Evolutionary conservation across 345 rosid species (phyloP).

Genomic region (Corymbia maculata): DNA sequence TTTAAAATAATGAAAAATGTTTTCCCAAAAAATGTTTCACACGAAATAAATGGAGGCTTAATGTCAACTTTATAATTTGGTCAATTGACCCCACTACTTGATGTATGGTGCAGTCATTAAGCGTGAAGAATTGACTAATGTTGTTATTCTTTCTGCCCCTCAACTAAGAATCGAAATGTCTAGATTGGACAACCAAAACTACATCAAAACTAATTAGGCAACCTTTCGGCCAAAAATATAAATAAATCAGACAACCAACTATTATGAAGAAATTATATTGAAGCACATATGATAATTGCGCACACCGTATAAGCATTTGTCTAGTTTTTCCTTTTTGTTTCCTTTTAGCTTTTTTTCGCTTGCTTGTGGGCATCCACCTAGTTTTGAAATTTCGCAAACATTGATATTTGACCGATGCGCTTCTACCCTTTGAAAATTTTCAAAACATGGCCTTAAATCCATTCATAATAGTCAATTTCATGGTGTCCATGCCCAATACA

Average conservation of each 20-base stretch:
- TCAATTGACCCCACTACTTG: background rate
- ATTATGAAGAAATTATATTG: background rate
- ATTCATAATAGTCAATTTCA: background rate
- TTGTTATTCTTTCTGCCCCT: background rate
- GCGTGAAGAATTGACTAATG: background rate
- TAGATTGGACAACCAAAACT: background rate
- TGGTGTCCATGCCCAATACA: background rate
- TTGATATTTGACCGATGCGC: background rate
- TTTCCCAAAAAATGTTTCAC: no score
- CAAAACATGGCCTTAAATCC: background rate
- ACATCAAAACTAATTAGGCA: background rate
- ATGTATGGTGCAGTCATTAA: background rate
- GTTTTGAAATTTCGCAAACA: background rate
- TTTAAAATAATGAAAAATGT: no score
- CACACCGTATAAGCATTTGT: background rate
- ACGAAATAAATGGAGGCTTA: no score
- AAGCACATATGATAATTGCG: background rate
- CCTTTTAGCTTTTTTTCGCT: background rate
- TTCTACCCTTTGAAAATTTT: background rate
- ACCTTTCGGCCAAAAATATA: background rate
- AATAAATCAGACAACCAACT: background rate
- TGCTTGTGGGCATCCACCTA: background rate
- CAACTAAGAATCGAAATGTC: background rate
- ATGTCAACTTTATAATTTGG: background rate
- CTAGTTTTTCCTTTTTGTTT: background rate